A percentile compares a stretch with the other conserved stretches of the same genome.
phyloP scores from a whole-genome alignment of 1,139 yeast genomes.

The Hanseniaspora sp. region DNA sequence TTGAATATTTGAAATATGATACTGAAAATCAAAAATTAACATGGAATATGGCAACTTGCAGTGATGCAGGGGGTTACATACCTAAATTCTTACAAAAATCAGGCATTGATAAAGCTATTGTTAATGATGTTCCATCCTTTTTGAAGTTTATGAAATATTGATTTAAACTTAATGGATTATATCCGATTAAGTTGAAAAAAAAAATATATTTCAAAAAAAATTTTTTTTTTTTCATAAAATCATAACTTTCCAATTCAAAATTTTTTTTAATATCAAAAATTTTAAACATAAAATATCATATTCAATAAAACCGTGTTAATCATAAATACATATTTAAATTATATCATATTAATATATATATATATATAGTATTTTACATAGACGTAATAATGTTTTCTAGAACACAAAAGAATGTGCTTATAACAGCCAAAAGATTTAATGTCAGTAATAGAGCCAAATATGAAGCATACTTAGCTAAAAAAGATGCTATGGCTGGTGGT shows the following conservation, averaged over 20 bases:
- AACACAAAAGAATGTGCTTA: neutral
- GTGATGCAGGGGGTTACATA: conserved; percentile 56
- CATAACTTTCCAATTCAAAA: no score
- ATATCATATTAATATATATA: no score
- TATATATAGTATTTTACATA: no score
- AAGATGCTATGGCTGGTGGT: conserved; percentile 8
- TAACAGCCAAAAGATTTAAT: neutral
- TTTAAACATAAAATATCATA: no score
- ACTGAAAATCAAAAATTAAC: conserved; percentile 34
- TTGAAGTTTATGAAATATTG: conserved; percentile 33
- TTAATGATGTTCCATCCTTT: conserved; percentile 58
- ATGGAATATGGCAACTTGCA: conserved; percentile 48
- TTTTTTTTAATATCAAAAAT: no score
- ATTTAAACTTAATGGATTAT: neutral
- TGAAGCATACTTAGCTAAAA: conserved; percentile 12
- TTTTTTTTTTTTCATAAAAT: neutral
- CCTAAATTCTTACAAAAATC: conserved; percentile 54
- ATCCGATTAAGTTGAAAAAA: neutral
- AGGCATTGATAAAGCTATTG: conserved; percentile 46
- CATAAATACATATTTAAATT: no score
- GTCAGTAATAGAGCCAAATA: conserved; percentile 1
- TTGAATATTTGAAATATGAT: conserved; percentile 42
- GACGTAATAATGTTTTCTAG: neutral
- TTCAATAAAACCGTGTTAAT: no score
- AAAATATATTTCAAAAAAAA: neutral